Percentiles rank a stretch among this genome's conserved stretches.
Evolutionary conservation across 2,329 filamentous ascomycete species (phyloP).

Genomic region (Septoria petroselini): DNA sequence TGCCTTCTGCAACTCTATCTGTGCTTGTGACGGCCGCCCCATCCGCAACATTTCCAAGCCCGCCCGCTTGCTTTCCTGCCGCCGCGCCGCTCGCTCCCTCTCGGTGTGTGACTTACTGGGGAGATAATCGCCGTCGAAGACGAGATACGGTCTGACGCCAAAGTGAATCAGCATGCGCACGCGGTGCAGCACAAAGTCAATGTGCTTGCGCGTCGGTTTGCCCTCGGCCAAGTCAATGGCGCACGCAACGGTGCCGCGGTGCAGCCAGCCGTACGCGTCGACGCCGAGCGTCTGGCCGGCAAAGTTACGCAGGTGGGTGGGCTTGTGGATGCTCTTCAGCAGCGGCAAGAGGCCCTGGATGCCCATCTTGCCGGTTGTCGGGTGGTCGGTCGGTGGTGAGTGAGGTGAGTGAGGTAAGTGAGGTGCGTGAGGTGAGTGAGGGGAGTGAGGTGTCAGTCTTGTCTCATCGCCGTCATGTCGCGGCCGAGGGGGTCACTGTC

Average conservation of each 20-base stretch:
- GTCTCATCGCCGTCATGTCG: neutral
- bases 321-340: conserved; percentile 93
- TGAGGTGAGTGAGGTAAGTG: too few relatives aligned
- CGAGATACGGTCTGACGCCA: conserved; percentile 87
- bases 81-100: conserved; percentile 66
- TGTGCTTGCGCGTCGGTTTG: conserved; percentile 82
- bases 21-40: conserved; percentile 75
- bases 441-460: neutral
- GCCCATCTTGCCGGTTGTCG: neutral
- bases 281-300: conserved; percentile 86
- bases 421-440: conserved; percentile 5
- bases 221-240: conserved; percentile 85
- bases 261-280: conserved; percentile 97
- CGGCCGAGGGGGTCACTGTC: conserved; percentile 29
- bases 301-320: conserved; percentile 81
- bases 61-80: conserved; percentile 70
- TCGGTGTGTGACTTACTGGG: conserved; percentile 92
- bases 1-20: conserved; percentile 86
- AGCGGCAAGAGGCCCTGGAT: conserved; percentile 74
- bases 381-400: neutral
- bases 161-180: conserved; percentile 94
- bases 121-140: conserved; percentile 93
- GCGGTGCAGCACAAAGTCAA: conserved; percentile 84
- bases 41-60: conserved; percentile 78
- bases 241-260: conserved; percentile 86